Conservation (phyloP, 2,329 filamentous ascomycete species). For the Fusarium oxysporum region DNA sequence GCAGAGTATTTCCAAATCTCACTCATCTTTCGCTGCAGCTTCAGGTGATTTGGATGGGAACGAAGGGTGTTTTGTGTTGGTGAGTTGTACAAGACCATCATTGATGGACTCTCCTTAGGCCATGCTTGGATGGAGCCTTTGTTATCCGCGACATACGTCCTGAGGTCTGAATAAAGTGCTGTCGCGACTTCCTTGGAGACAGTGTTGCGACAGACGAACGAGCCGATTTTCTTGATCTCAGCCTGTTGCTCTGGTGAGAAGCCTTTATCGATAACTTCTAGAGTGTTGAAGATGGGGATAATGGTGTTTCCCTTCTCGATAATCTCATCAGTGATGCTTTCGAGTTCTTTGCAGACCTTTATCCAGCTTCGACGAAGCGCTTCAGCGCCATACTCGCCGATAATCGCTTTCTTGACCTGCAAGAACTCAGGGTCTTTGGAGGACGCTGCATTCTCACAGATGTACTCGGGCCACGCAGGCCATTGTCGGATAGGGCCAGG, state of each 20-base stretch:
- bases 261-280: not conserved
- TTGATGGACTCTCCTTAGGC: slow-evolving; percentile 11
- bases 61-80: not conserved
- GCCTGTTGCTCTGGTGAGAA: not conserved
- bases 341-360: not conserved
- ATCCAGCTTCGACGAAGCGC: not conserved
- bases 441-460: not conserved
- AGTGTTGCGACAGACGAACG: not conserved
- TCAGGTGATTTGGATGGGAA: not conserved
- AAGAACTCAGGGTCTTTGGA: slow-evolving; percentile 3
- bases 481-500: not conserved
- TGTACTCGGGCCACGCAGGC: not conserved
- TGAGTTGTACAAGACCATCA: slow-evolving; percentile 1
- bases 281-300: not conserved
- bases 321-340: not conserved
- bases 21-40: not conserved
- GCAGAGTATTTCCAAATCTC: not conserved
- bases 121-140: slow-evolving; percentile 1
- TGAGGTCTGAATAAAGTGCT: not conserved
- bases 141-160: not conserved
- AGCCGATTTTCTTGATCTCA: not conserved
- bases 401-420: not conserved
- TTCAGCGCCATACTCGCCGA: not conserved
- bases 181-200: not conserved
- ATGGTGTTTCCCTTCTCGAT: not conserved